A percentile compares a stretch with the other conserved stretches of the same genome.
phyloP scores from a whole-genome alignment of 2,329 filamentous ascomycete species.

The Phyllosticta citriasiana region DNA sequence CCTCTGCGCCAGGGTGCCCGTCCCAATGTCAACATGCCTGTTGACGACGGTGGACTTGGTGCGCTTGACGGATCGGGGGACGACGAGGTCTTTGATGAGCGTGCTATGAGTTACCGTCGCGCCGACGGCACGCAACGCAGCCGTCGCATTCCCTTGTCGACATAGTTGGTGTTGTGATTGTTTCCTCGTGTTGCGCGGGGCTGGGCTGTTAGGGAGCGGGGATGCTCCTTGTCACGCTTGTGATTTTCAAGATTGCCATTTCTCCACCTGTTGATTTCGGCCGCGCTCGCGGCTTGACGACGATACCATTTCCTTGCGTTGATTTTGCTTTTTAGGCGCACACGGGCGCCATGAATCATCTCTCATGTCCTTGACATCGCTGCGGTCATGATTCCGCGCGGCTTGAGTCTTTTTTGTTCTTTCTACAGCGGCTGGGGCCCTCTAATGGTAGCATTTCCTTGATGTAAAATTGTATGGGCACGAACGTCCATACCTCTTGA shows the following conservation, averaged over 20 bases:
- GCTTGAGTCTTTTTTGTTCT: not conserved
- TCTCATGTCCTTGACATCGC: not conserved
- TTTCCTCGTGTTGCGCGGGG: not conserved
- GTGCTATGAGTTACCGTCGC: conserved; percentile 37
- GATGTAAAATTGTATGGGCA: not conserved
- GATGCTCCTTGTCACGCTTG: not conserved
- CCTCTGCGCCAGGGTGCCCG: conserved; percentile 36
- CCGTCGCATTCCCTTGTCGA: conserved; percentile 21
- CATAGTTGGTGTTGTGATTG: not conserved
- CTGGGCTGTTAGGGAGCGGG: not conserved
- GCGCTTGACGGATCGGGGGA: conserved; percentile 23
- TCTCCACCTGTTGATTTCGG: conserved; percentile 2
- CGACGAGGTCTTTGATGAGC: conserved; percentile 28
- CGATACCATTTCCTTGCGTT: conserved; percentile 10
- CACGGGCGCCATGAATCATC: not conserved
- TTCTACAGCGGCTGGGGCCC: not conserved
- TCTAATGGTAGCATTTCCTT: not conserved
- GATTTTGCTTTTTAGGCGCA: conserved; percentile 1
- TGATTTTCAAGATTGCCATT: not conserved
- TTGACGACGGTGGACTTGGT: conserved; percentile 18
- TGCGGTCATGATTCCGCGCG: not conserved
- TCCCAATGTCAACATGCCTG: conserved; percentile 24
- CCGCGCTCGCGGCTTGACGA: conserved; percentile 4
- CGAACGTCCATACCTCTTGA: not conserved
- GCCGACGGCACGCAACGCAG: conserved; percentile 35